A percentile compares a stretch with the other conserved stretches of the same genome.
These are phyloP conservation scores for Tetrahymena malaccensis DNA, from an alignment of 73 alveolate genomes.

Conservation along the genomic window DNA sequence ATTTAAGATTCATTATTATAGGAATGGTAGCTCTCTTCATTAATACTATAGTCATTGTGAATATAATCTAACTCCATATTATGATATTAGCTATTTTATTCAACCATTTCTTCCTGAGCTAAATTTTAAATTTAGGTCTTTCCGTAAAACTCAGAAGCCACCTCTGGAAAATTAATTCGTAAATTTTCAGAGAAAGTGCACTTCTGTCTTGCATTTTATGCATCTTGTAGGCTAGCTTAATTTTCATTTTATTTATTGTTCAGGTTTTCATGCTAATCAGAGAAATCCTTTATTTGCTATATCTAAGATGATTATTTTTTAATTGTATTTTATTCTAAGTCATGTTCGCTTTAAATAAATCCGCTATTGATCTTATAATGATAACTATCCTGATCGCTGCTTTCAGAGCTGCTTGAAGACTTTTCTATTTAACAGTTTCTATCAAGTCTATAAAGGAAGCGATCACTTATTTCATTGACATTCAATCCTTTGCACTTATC, in stretches of 20 bases:
- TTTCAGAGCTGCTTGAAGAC: background rate
- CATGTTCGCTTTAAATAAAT: background rate
- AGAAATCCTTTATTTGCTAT: background rate
- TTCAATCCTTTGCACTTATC: background rate
- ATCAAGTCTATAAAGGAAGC: background rate
- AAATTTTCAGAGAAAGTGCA: background rate
- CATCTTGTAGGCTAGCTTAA: background rate
- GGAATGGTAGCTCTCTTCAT: background rate
- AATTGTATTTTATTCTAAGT: background rate
- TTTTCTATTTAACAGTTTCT: background rate
- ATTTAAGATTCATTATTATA: background rate
- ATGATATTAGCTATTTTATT: background rate
- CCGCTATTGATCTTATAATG: background rate
- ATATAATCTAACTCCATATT: background rate
- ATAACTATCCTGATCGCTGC: background rate
- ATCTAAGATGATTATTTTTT: background rate
- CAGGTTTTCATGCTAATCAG: background rate
- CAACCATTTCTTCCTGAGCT: background rate
- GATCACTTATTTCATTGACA: background rate
- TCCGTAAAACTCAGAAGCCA: background rate
- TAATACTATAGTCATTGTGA: background rate
- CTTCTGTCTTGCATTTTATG: background rate
- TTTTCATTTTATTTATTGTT: background rate
- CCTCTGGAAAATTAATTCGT: background rate
- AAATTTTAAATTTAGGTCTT: background rate